Evolutionary conservation across 2,329 filamentous ascomycete genomes (phyloP).

Genomic region (Aspergillus novofumigatus): DNA sequence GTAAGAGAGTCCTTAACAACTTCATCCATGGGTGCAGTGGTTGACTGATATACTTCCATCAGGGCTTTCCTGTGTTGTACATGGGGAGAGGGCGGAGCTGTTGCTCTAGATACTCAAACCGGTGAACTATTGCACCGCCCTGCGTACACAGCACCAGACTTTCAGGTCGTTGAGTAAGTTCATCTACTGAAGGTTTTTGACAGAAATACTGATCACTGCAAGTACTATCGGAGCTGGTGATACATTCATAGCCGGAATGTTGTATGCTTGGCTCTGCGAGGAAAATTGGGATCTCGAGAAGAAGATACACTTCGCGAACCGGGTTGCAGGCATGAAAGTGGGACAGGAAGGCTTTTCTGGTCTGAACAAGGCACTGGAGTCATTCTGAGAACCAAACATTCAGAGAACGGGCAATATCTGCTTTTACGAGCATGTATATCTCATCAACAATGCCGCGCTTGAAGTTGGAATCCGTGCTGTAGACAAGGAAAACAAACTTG

Average conservation of each 20-base stretch:
- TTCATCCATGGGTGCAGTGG: neutral
- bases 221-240: slow-evolving; percentile 72
- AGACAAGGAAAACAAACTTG: neutral
- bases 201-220: neutral
- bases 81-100: slow-evolving; percentile 54
- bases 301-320: slow-evolving; percentile 59
- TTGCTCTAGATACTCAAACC: slow-evolving; percentile 38
- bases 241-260: slow-evolving; percentile 68
- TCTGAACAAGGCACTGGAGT: slow-evolving; percentile 35
- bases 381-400: neutral
- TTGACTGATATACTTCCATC: neutral
- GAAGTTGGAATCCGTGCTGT: no score
- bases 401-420: neutral
- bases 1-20: slow-evolving; percentile 34
- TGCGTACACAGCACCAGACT: slow-evolving; percentile 36
- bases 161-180: slow-evolving; percentile 56
- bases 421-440: neutral
- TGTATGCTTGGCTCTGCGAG: slow-evolving; percentile 58
- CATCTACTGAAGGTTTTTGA: neutral
- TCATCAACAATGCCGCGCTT: neutral
- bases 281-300: slow-evolving; percentile 47
- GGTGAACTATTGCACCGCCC: slow-evolving; percentile 37
- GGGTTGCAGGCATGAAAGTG: slow-evolving; percentile 65
- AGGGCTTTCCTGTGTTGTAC: slow-evolving; percentile 52
- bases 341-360: slow-evolving; percentile 61